A percentile compares a stretch with the other conserved stretches of the same genome.
These are phyloP conservation scores for Suillus brevipes DNA, from an alignment of 768 basidiomycete species.

Conservation along the genomic window DNA sequence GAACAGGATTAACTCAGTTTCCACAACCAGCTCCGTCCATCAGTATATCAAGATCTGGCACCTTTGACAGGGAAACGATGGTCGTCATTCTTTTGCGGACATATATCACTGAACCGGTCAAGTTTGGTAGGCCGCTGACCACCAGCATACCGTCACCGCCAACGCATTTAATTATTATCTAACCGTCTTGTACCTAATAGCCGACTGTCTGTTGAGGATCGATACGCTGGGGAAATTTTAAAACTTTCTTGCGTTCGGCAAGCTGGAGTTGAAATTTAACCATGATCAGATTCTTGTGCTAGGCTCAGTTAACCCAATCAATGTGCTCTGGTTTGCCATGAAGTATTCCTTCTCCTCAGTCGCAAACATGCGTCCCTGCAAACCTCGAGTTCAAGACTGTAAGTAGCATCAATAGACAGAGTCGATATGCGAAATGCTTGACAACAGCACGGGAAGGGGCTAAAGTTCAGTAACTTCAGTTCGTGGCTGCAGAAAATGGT, in stretches of 20 bases:
- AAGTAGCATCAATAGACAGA: background rate
- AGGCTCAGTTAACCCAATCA: background rate
- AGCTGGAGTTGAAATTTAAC: background rate
- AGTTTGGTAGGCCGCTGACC: background rate
- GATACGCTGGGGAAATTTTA: background rate
- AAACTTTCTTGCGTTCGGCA: background rate
- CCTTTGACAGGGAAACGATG: background rate
- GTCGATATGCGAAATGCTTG: background rate
- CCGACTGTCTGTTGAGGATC: background rate
- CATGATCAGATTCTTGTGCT: background rate
- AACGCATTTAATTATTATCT: background rate
- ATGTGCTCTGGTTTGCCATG: background rate
- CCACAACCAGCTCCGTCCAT: background rate
- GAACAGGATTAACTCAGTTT: background rate
- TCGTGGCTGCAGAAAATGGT: background rate
- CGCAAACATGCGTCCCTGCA: background rate
- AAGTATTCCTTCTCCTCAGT: background rate
- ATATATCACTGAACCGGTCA: background rate
- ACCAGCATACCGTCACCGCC: background rate
- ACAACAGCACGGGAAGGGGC: background rate
- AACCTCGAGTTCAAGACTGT: background rate
- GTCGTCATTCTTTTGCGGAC: background rate
- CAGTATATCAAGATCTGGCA: background rate
- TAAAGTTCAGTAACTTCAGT: background rate
- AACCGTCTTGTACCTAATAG: background rate